Evolutionary conservation across 2,329 filamentous ascomycete species (phyloP).

Genomic region (Fusarium camptoceras): DNA sequence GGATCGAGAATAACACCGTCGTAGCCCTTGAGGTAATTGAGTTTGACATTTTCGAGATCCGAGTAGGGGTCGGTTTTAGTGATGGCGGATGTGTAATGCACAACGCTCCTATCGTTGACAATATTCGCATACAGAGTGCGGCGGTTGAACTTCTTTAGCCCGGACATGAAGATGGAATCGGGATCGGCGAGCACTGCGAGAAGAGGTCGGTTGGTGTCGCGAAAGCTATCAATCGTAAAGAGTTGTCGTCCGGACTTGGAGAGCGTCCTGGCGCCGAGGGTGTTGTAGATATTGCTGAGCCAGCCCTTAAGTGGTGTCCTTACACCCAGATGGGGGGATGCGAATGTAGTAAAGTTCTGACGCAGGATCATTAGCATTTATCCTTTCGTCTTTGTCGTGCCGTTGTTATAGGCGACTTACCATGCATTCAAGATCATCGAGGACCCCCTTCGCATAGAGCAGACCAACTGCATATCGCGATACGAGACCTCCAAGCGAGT

Average conservation of each 20-base stretch:
- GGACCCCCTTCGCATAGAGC: conserved; percentile 81
- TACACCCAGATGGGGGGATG: conserved; percentile 84
- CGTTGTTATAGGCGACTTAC: conserved; percentile 53
- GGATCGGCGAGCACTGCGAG: conserved; percentile 85
- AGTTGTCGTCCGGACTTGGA: conserved; percentile 88
- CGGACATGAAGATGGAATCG: conserved; percentile 86
- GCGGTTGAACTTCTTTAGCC: conserved; percentile 79
- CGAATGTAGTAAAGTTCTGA: conserved; percentile 93
- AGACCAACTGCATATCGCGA: conserved; percentile 88
- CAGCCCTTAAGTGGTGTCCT: conserved; percentile 75
- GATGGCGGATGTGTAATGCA: conserved; percentile 86
- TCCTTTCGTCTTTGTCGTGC: background rate
- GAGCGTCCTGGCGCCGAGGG: conserved; percentile 82
- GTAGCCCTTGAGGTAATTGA: conserved; percentile 81
- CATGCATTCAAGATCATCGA: conserved; percentile 83
- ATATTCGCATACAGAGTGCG: conserved; percentile 88
- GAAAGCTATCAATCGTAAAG: conserved; percentile 87
- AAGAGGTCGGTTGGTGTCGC: conserved; percentile 83
- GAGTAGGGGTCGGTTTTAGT: conserved; percentile 81
- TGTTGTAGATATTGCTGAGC: conserved; percentile 79
- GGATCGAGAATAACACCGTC: conserved; percentile 81
- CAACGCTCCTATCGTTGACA: conserved; percentile 83
- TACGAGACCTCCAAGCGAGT: conserved; percentile 89
- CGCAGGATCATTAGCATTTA: conserved; percentile 22
- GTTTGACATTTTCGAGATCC: conserved; percentile 72